Conservation (phyloP, 176 grass and related monocot species). For the Olyra latifolia region DNA sequence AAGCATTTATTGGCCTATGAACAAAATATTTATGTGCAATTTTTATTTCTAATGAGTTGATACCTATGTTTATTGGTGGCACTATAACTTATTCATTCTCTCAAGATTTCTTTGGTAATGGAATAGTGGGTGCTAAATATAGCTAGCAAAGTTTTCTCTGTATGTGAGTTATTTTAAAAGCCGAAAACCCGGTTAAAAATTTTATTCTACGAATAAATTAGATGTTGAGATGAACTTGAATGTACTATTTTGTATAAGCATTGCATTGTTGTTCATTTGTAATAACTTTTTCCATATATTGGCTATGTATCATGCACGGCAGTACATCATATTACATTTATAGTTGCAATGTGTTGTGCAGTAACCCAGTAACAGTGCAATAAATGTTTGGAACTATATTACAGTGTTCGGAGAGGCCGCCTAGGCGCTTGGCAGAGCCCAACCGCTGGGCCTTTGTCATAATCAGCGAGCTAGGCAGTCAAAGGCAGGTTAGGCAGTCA, state of each 20-base stretch:
- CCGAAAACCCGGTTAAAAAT: not conserved
- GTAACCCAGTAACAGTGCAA: not conserved
- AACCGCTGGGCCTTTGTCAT: too few species aligned
- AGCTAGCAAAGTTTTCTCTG: not conserved
- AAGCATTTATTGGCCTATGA: not conserved
- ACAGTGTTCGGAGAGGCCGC: not conserved
- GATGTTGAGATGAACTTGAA: not conserved
- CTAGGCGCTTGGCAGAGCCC: too few species aligned
- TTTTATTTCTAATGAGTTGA: not conserved
- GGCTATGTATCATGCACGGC: not conserved
- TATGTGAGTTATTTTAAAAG: not conserved
- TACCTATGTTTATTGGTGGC: not conserved
- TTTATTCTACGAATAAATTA: not conserved
- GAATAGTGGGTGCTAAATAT: not conserved
- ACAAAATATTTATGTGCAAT: not conserved
- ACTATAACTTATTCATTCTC: not conserved
- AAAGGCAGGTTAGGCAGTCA: too few species aligned
- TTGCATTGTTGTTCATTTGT: not conserved
- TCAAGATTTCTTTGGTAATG: not conserved
- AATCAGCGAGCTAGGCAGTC: too few species aligned
- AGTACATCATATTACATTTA: not conserved
- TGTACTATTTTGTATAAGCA: not conserved
- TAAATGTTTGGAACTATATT: not conserved
- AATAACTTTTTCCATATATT: not conserved
- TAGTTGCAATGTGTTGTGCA: not conserved